Percentiles rank a stretch among this genome's conserved stretches.
Conservation (phyloP, 495 filamentous ascomycete species). For the Tuber brumale region DNA sequence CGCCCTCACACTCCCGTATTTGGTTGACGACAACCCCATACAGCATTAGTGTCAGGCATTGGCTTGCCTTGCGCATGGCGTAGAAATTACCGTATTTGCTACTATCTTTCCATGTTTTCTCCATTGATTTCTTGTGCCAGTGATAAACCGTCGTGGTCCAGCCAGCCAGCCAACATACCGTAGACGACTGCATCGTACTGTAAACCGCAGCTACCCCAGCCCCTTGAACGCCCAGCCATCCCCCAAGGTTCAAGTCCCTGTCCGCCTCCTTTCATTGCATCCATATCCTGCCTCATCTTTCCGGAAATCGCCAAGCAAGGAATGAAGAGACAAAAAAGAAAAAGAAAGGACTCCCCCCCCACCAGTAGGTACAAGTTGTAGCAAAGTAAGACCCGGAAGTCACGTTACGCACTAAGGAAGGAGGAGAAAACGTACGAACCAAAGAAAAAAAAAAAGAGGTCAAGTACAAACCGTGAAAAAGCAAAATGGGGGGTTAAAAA, state of each 20-base stretch:
- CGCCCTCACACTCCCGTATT: constrained; percentile 1
- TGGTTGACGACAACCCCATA: not conserved
- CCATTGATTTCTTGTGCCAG: not conserved
- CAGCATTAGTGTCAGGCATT: not conserved
- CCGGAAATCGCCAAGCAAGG: constrained; percentile 32
- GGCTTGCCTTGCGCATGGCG: not conserved
- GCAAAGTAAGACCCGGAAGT: constrained; percentile 16
- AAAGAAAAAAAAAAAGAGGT: constrained; percentile 15
- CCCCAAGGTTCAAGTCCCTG: constrained; percentile 22
- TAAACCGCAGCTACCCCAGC: constrained; percentile 13
- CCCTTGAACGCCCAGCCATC: constrained; percentile 14
- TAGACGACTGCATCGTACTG: constrained; percentile 23
- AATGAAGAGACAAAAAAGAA: not conserved
- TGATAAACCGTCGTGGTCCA: constrained; percentile 1
- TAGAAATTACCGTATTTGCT: constrained; percentile 2
- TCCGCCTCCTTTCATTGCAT: constrained; percentile 16
- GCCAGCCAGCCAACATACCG: constrained; percentile 14
- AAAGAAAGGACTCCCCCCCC: constrained; percentile 13
- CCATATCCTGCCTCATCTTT: constrained; percentile 31
- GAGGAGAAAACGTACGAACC: constrained; percentile 17
- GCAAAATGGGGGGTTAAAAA: not conserved
- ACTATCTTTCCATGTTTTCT: constrained; percentile 1
- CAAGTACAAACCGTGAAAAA: constrained; percentile 21
- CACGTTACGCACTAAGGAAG: constrained; percentile 24
- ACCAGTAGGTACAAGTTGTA: constrained; percentile 23